phyloP scores from a whole-genome alignment of 805 yeast genomes.

The Dipodascopsis tothii region DNA sequence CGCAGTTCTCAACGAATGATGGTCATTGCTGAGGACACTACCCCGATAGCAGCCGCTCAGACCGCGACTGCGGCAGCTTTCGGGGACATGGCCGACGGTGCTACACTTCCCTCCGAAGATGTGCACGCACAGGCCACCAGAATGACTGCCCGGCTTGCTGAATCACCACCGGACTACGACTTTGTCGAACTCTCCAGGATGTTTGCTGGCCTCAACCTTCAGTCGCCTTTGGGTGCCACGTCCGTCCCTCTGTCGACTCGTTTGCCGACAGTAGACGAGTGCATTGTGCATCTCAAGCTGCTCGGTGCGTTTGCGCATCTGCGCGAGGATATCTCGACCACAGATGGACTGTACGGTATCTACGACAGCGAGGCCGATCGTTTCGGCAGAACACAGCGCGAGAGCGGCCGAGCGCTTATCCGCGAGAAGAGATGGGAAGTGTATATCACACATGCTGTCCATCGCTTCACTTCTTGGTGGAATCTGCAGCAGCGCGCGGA shows the following conservation, averaged over 20 bases:
- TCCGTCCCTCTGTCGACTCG: too few species aligned
- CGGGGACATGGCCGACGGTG: too few species aligned
- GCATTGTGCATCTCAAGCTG: conserved; percentile 1
- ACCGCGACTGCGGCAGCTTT: too few species aligned
- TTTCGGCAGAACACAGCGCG: neutral
- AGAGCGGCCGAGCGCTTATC: neutral
- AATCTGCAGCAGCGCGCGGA: too few species aligned
- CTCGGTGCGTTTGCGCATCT: conserved; percentile 1
- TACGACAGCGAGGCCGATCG: neutral
- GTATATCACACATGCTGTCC: conserved; percentile 10
- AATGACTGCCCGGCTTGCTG: too few species aligned
- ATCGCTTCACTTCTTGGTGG: conserved; percentile 10
- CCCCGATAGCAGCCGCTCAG: too few species aligned
- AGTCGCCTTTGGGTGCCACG: neutral
- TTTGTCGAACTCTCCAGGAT: too few species aligned
- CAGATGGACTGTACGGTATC: neutral
- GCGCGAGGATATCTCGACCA: conserved; percentile 1
- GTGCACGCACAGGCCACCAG: too few species aligned
- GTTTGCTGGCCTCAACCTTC: neutral
- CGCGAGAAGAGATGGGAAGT: conserved; percentile 6
- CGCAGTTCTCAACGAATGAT: too few species aligned
- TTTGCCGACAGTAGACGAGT: conserved; percentile 1
- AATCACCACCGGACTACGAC: too few species aligned
- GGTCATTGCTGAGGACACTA: too few species aligned
- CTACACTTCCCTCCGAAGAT: too few species aligned